A percentile compares a stretch with the other conserved stretches of the same genome.
Conservation (phyloP, 1,284 basidiomycete genomes). For the Ustilago loliicola region DNA sequence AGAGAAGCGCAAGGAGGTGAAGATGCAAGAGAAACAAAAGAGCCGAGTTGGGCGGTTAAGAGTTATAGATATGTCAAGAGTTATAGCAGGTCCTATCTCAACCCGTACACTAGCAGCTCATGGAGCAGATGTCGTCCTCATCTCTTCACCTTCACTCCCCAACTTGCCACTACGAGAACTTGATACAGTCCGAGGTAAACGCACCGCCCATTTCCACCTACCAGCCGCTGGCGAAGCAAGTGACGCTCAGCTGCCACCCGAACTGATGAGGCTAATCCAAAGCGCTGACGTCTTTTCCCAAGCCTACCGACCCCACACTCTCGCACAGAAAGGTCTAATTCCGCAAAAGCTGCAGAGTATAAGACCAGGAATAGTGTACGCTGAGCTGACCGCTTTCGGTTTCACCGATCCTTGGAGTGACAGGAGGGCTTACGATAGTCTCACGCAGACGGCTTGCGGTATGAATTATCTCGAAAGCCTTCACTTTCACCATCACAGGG, state of each 20-base stretch:
- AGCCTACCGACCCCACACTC: constrained; percentile 73
- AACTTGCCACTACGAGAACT: constrained; percentile 75
- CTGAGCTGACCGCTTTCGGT: constrained; percentile 77
- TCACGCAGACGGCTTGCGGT: constrained; percentile 78
- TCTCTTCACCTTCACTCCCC: constrained; percentile 77
- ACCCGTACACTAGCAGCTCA: constrained; percentile 72
- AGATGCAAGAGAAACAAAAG: background rate
- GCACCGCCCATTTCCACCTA: constrained; percentile 77
- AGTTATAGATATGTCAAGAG: constrained; percentile 41
- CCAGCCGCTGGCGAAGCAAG: too few species aligned
- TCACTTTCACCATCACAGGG: constrained; percentile 71
- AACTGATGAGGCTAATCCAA: constrained; percentile 72
- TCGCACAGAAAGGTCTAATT: constrained; percentile 23
- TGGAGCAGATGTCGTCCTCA: constrained; percentile 77
- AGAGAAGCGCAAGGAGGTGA: background rate
- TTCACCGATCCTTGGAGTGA: constrained; percentile 77
- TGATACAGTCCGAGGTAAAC: constrained; percentile 79
- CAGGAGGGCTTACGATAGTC: constrained; percentile 77
- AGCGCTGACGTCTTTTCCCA: constrained; percentile 78
- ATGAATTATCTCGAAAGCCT: constrained; percentile 77
- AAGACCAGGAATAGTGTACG: constrained; percentile 76
- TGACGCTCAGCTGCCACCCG: constrained; percentile 25
- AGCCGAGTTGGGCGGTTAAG: background rate
- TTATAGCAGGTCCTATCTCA: constrained; percentile 28
- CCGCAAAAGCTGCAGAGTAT: constrained; percentile 56